Percentiles rank a stretch among this genome's conserved stretches.
phyloP scores from a whole-genome alignment of 2,329 filamentous ascomycete genomes.

The Neofusicoccum parvum region DNA sequence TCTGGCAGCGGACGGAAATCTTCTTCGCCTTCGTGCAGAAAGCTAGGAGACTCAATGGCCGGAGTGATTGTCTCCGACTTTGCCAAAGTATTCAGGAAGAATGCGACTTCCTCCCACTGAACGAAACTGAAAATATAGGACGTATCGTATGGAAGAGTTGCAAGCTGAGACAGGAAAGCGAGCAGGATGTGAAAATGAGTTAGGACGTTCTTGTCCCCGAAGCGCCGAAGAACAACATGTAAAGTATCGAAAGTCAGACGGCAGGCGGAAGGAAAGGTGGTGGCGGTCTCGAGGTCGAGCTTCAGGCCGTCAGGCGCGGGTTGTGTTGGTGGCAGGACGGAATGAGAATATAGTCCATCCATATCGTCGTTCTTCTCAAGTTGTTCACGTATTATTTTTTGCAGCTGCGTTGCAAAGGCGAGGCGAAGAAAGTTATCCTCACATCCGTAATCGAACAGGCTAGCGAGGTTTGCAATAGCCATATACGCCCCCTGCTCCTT shows the following conservation, averaged over 20 bases:
- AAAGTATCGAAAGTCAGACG: conserved; percentile 50
- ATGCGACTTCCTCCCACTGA: conserved; percentile 57
- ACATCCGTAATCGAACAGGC: conserved; percentile 58
- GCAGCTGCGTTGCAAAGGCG: conserved; percentile 15
- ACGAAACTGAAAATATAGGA: conserved; percentile 37
- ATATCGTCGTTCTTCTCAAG: conserved; percentile 22
- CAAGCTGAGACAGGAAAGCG: conserved; percentile 58
- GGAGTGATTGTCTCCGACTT: neutral
- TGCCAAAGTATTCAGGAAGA: conserved; percentile 56
- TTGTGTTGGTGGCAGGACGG: neutral
- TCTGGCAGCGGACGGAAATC: conserved; percentile 64
- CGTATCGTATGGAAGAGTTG: conserved; percentile 35
- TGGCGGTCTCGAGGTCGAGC: conserved; percentile 24
- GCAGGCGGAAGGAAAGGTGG: conserved; percentile 38
- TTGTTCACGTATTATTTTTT: conserved; percentile 29
- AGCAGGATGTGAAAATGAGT: conserved; percentile 66
- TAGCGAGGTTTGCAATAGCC: conserved; percentile 58
- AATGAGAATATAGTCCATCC: neutral
- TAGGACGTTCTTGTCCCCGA: conserved; percentile 61
- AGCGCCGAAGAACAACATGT: conserved; percentile 52
- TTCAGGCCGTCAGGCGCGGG: conserved; percentile 1
- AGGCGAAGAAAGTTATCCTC: conserved; percentile 40
- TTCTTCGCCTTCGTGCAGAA: conserved; percentile 47
- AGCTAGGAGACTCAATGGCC: conserved; percentile 42
- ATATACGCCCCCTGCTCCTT: conserved; percentile 61